Percentiles rank a stretch among this genome's conserved stretches.
Evolutionary conservation across 305 asterid species (phyloP).

Genomic region (Fraxinus floribunda): DNA sequence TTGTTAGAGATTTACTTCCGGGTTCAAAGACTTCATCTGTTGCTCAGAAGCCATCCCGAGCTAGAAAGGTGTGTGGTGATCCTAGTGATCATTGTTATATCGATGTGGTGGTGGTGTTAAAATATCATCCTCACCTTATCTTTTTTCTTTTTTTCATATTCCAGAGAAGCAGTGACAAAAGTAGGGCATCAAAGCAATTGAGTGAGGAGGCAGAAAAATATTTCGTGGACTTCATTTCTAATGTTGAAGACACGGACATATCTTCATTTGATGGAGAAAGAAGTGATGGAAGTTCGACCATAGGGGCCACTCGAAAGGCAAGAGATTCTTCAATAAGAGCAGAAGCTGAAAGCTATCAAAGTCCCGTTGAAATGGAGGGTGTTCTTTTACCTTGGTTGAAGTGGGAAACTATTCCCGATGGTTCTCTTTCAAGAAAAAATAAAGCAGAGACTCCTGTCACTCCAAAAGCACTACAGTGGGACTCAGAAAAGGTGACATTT

Average conservation of each 20-base stretch:
- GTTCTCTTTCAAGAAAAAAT: constrained; percentile 25
- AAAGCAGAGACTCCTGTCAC: constrained; percentile 32
- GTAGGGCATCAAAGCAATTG: constrained; percentile 50
- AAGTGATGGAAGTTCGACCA: constrained; percentile 74
- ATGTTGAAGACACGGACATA: constrained; percentile 84
- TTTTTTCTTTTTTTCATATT: constrained; percentile 26
- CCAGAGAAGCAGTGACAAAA: constrained; percentile 74
- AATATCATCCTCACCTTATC: neutral
- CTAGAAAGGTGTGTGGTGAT: constrained; percentile 50
- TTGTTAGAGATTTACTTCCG: constrained; percentile 38
- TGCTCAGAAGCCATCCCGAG: constrained; percentile 43
- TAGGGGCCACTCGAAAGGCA: constrained; percentile 51
- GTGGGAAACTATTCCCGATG: constrained; percentile 48
- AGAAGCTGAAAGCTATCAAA: constrained; percentile 42
- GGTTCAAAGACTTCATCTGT: constrained; percentile 43
- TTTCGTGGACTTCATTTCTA: constrained; percentile 75
- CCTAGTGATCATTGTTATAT: neutral
- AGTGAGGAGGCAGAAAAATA: constrained; percentile 79
- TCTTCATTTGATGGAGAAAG: constrained; percentile 95
- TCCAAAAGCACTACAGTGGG: constrained; percentile 37
- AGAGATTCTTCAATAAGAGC: constrained; percentile 33
- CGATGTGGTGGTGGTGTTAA: neutral
- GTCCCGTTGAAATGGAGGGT: constrained; percentile 44
- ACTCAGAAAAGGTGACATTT: constrained; percentile 35
- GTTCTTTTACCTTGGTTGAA: constrained; percentile 51